These are phyloP conservation scores for Aureobasidium sp. DNA, from an alignment of 2,329 filamentous ascomycete genomes.

Conservation along the genomic window DNA sequence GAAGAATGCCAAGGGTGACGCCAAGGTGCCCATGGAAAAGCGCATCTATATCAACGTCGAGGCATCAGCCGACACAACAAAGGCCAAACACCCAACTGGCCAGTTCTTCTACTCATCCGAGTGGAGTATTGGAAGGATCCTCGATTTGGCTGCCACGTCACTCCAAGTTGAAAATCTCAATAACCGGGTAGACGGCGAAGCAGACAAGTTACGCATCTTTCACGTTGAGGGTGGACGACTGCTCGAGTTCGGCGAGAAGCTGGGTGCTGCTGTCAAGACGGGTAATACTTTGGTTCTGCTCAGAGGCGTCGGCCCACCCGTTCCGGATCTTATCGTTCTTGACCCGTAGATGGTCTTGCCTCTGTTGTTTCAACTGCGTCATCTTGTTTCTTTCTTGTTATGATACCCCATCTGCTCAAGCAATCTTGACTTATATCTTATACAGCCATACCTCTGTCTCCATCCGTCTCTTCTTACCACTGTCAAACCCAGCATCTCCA, in stretches of 20 bases:
- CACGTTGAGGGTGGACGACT: constrained; percentile 85
- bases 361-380: neutral
- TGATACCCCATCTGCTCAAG: constrained; percentile 11
- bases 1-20: constrained; percentile 82
- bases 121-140: constrained; percentile 80
- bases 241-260: constrained; percentile 80
- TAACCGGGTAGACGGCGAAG: constrained; percentile 67
- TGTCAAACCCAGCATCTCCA: neutral
- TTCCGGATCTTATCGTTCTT: constrained; percentile 60
- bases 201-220: constrained; percentile 77
- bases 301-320: constrained; percentile 72
- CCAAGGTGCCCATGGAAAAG: constrained; percentile 71
- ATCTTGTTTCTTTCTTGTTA: neutral
- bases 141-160: constrained; percentile 70
- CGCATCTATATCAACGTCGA: constrained; percentile 87
- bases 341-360: neutral
- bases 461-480: neutral
- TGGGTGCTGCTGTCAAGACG: constrained; percentile 63
- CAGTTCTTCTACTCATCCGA: constrained; percentile 51
- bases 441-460: neutral
- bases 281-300: constrained; percentile 89
- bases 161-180: constrained; percentile 79
- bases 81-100: constrained; percentile 66
- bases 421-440: neutral
- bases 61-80: constrained; percentile 78